Base-by-base conservation (phyloP, 805 yeast species). In the Yarrowia divulgata region DNA sequence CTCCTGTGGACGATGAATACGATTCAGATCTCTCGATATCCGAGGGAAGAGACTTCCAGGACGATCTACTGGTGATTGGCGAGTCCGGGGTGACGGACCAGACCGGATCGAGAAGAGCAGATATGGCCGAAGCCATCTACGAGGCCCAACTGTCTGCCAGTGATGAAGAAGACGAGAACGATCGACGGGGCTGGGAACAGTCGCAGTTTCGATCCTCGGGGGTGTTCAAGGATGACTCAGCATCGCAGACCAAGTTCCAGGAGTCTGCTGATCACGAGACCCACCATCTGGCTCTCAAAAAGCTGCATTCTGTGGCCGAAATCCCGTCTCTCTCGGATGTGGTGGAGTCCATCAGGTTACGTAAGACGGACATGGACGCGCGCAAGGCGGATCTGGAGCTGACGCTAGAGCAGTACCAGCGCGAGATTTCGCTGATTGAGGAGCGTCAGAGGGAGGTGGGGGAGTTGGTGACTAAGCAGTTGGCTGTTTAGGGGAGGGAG, bases 391-490 rank as follows among this genome's bases (percentile, higher is more conserved):
- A 34, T 35, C 66, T 60, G 14, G 8, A 43, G 42, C 66, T 43
- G 66, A 60, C 66, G 66, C 66, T 60, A 60, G 66, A 60, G 66
- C 66, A 60, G 66, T 60, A 60, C 52, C 40, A 60, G 66, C 66
- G 45, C 42, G 66, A 60, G 52, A 43, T 60, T 45, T 32, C 42
- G 29, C 34, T 45, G 29, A 45, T 60, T 42, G 66, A 60, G 34
- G 66, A 60, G 52, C 29, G 66, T 8, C 66, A 60, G 52, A 60
- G 8, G 52, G 50, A 60, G 32, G 66, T 60, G 40, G 32, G 8
- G 8, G 52, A 43, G 14, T 2, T 45, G 40, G 66, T 60, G 8
- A 23, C 39, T 2, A 34, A 45, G 35, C 66, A 60, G 52, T 14
- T 60, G 52, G 18, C n/a, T 3, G 37, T 34, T 34, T 34, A 23